Percentiles rank a stretch among this genome's conserved stretches.
Evolutionary conservation across 2,329 filamentous ascomycete species (phyloP).

Genomic region (Trichophyton schoenleinii): DNA sequence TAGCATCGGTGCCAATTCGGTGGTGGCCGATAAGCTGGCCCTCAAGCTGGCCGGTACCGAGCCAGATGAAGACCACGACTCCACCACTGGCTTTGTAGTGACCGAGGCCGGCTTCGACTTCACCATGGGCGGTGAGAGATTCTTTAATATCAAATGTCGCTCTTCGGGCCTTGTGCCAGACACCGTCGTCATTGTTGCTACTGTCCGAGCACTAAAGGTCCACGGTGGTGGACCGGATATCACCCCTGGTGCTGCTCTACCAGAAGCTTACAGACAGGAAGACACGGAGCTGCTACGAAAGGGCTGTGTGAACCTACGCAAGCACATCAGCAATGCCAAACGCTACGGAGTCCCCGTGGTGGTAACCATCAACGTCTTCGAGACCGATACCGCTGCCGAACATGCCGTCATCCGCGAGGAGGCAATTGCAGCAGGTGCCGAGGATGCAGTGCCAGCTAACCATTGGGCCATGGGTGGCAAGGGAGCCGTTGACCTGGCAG

Average conservation of each 20-base stretch:
- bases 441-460: slow-evolving; percentile 85
- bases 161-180: slow-evolving; percentile 86
- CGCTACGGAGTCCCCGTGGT: slow-evolving; percentile 86
- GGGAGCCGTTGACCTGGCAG: slow-evolving; percentile 77
- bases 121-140: slow-evolving; percentile 97
- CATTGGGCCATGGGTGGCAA: slow-evolving; percentile 94
- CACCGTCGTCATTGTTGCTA: slow-evolving; percentile 88
- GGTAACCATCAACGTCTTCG: slow-evolving; percentile 93
- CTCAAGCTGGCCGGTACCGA: slow-evolving; percentile 94
- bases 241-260: slow-evolving; percentile 69
- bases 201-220: slow-evolving; percentile 88
- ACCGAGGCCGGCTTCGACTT: slow-evolving; percentile 98
- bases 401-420: slow-evolving; percentile 82
- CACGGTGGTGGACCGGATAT: slow-evolving; percentile 95
- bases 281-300: slow-evolving; percentile 81
- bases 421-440: slow-evolving; percentile 78
- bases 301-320: slow-evolving; percentile 87
- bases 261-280: slow-evolving; percentile 81
- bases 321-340: slow-evolving; percentile 86
- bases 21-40: slow-evolving; percentile 87
- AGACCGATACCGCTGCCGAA: slow-evolving; percentile 86
- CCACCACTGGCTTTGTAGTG: slow-evolving; percentile 82
- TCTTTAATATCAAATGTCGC: slow-evolving; percentile 99
- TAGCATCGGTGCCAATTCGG: slow-evolving; percentile 89
- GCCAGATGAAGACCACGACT: slow-evolving; percentile 68